phyloP scores from a whole-genome alignment of 306 rosid species.

The Sicyos edulis region DNA sequence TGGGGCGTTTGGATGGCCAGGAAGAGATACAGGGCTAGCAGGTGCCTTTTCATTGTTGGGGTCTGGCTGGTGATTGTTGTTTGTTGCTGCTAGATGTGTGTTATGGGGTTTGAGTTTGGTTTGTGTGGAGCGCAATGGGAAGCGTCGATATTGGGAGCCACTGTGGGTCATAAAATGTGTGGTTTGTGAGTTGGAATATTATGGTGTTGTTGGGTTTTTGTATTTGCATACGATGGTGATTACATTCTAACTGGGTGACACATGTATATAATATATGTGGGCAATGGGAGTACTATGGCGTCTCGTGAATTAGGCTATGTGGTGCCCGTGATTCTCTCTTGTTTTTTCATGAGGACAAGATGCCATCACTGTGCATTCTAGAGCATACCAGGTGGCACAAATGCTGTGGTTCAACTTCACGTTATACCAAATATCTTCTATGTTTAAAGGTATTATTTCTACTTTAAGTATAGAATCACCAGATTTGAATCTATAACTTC shows the following conservation, averaged over 20 bases:
- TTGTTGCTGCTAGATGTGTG: constrained; percentile 4
- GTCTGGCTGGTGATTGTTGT: constrained; percentile 3
- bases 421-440: background rate
- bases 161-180: constrained; percentile 1
- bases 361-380: constrained; percentile 18
- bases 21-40: constrained; percentile 26
- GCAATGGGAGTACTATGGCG: background rate
- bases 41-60: constrained; percentile 29
- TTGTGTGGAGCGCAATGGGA: background rate
- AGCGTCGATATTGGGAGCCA: background rate
- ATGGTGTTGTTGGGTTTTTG: background rate
- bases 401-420: background rate
- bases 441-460: too few species aligned
- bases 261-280: background rate
- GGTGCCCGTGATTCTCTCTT: constrained; percentile 21
- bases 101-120: background rate
- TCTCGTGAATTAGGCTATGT: constrained; percentile 26
- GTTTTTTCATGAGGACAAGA: constrained; percentile 10
- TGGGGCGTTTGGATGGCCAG: constrained; percentile 15
- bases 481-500: too few species aligned
- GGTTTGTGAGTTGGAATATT: background rate
- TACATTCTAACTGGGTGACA: background rate
- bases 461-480: too few species aligned
- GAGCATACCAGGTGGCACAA: constrained; percentile 20
- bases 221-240: constrained; percentile 2